These are phyloP conservation scores for Clarireedia sp. DNA, from an alignment of 2,329 filamentous ascomycete species.

Conservation along the genomic window DNA sequence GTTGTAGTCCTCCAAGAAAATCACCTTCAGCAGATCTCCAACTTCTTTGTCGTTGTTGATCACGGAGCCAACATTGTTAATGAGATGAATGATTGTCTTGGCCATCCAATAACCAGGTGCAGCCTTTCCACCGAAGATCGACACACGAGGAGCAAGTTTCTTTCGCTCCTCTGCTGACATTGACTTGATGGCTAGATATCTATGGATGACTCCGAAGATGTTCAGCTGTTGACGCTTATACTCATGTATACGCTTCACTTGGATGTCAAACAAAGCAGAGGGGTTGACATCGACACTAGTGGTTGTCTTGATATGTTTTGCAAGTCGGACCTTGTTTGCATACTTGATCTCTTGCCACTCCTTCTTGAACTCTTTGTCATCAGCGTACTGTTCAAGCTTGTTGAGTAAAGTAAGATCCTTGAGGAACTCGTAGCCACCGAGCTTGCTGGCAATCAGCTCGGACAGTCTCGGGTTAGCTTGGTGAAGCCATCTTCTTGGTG, in stretches of 20 bases:
- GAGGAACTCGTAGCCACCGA: conserved; percentile 74
- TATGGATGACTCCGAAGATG: conserved; percentile 95
- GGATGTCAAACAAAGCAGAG: conserved; percentile 83
- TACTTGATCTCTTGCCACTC: conserved; percentile 97
- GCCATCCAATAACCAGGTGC: conserved; percentile 99
- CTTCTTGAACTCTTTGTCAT: conserved; percentile 85
- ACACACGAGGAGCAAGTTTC: conserved; percentile 80
- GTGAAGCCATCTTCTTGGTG: conserved; percentile 90
- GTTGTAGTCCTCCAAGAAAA: conserved; percentile 98
- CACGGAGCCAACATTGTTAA: conserved; percentile 84
- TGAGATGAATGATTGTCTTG: conserved; percentile 94
- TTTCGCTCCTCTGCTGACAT: conserved; percentile 78
- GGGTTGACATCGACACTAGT: conserved; percentile 81
- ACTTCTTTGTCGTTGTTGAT: conserved; percentile 91
- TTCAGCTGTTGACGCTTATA: conserved; percentile 99
- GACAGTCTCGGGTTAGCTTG: conserved; percentile 93
- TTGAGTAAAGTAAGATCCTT: conserved; percentile 84
- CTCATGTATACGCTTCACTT: conserved; percentile 98
- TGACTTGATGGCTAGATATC: conserved; percentile 82
- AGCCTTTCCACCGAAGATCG: conserved; percentile 95
- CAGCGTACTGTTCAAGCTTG: conserved; percentile 72
- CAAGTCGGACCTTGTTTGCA: conserved; percentile 87
- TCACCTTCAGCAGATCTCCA: conserved; percentile 89
- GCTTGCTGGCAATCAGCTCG: conserved; percentile 83
- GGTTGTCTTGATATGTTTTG: conserved; percentile 80